Evolutionary conservation across 805 yeast species (phyloP).

Genomic region (Saturnispora zaruensis): DNA sequence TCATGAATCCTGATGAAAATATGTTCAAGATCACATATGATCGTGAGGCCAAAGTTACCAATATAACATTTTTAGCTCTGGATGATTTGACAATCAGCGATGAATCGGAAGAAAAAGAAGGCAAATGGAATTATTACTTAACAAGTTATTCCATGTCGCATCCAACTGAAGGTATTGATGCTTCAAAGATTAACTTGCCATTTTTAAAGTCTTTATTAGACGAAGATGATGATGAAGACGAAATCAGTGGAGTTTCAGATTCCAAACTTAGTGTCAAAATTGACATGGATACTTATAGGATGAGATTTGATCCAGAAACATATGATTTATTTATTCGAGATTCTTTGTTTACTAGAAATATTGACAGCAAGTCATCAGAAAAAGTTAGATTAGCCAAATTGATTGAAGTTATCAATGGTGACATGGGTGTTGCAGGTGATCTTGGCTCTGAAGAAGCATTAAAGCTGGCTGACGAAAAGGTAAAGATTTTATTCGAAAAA

Average conservation of each 20-base stretch:
- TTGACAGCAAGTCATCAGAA: conserved; percentile 11
- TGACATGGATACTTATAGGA: conserved; percentile 66
- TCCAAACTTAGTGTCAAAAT: conserved; percentile 73
- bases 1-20: conserved; percentile 76
- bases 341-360: conserved; percentile 35
- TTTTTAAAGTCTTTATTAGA: conserved; percentile 56
- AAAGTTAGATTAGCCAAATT: conserved; percentile 22
- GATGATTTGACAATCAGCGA: conserved; percentile 84
- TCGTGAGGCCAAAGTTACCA: conserved; percentile 41
- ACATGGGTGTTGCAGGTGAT: conserved; percentile 45
- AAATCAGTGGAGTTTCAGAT: conserved; percentile 52
- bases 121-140: conserved; percentile 85
- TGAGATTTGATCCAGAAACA: conserved; percentile 73
- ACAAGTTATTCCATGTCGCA: conserved; percentile 90
- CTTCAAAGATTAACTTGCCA: conserved; percentile 69
- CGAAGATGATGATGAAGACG: conserved; percentile 34
- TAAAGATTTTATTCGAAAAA: conserved; percentile 29
- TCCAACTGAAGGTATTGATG: conserved; percentile 93
- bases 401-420: conserved; percentile 38
- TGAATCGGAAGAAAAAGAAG: conserved; percentile 48
- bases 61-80: conserved; percentile 74
- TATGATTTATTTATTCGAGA: conserved; percentile 71
- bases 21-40: conserved; percentile 82
- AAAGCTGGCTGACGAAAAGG: conserved; percentile 25
- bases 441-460: conserved; percentile 35